Evolutionary conservation across 2,329 filamentous ascomycete species (phyloP), one percentile per base, ranked within the genome.

Genomic region (Simplicillium sp.): DNA sequence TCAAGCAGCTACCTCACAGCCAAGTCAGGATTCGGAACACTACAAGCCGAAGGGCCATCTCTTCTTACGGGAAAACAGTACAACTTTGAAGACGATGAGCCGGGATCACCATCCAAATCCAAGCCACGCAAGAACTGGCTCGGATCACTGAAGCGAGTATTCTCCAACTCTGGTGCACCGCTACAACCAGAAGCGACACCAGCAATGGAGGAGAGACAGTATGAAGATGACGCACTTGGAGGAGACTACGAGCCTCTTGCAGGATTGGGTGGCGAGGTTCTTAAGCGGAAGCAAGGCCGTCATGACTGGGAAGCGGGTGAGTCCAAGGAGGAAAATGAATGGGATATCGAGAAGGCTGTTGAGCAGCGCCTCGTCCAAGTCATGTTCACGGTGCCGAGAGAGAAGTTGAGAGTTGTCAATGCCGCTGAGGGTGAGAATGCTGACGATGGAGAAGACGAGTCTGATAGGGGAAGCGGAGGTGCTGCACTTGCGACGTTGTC

Each of bases 301-400:
- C 66, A 65, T 9, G 73, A 70, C 32, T 79, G 75, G 74, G 69
- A 73, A 46, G 55, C 48, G 5, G 58, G 52, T 3, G 49, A 52
- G 9, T 40, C 38, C 12, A 50, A 51, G 25, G 54, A 50, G 36
- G 53, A 55, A 29, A 80, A 77, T 58, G 82, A 87, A 41, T 86
- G 84, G 84, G 84, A 88, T 50, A 77, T 89, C 32, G 84, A 89
- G 57, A 70, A 73, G 41, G 83, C 84, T 3, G 75, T 83, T 2
- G 80, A 87, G 62, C 75, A 75, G 44, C 65, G 83, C 16, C 68
- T 85, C 8, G 84, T 89, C 45, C 84, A 89, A 59, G 76, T 87
- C 54, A 92, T 94, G 77, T 97, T 95, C 60, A 96, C 90, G 1
- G 87, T 96, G 45, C 90, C 92, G 3, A 87, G 83, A 58, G 84